Conservation (phyloP, 2,329 filamentous ascomycete genomes). For the Penicillium sp. region DNA sequence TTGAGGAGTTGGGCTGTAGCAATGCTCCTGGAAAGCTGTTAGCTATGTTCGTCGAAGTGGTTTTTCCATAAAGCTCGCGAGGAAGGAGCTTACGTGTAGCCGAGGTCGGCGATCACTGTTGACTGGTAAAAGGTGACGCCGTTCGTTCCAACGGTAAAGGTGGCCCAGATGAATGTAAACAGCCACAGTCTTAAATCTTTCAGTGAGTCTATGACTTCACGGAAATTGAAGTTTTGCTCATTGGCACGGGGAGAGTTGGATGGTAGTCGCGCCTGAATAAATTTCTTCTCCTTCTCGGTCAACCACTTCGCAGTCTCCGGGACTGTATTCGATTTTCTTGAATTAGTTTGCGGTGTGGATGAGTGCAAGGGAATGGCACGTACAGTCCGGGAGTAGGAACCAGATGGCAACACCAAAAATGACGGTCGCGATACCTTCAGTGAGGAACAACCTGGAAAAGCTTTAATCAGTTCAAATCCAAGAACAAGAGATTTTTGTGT, state of each 20-base stretch:
- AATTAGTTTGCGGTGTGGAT: not conserved
- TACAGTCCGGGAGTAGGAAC: slow-evolving; percentile 53
- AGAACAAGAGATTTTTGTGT: not conserved
- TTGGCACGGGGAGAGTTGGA: slow-evolving; percentile 43
- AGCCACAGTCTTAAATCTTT: slow-evolving; percentile 47
- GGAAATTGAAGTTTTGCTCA: slow-evolving; percentile 43
- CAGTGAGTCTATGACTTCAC: slow-evolving; percentile 41
- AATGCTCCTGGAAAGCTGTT: slow-evolving; percentile 36
- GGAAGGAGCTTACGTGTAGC: slow-evolving; percentile 41
- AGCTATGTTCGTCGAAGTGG: not conserved
- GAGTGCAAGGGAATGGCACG: not conserved
- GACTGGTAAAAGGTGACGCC: slow-evolving; percentile 47
- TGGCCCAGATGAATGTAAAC: slow-evolving; percentile 49
- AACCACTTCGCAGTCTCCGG: slow-evolving; percentile 49
- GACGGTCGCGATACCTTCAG: slow-evolving; percentile 24
- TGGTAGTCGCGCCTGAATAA: slow-evolving; percentile 49
- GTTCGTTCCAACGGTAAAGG: slow-evolving; percentile 49
- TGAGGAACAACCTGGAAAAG: slow-evolving; percentile 21
- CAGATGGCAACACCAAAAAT: slow-evolving; percentile 18
- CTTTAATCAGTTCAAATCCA: not conserved
- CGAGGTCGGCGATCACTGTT: slow-evolving; percentile 43
- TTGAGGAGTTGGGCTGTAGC: slow-evolving; percentile 52
- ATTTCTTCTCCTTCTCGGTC: slow-evolving; percentile 48
- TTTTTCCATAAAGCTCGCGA: not conserved
- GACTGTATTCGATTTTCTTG: slow-evolving; percentile 27